Base-by-base conservation (phyloP, 768 basidiomycete genomes). In the Trametes cubensis region DNA sequence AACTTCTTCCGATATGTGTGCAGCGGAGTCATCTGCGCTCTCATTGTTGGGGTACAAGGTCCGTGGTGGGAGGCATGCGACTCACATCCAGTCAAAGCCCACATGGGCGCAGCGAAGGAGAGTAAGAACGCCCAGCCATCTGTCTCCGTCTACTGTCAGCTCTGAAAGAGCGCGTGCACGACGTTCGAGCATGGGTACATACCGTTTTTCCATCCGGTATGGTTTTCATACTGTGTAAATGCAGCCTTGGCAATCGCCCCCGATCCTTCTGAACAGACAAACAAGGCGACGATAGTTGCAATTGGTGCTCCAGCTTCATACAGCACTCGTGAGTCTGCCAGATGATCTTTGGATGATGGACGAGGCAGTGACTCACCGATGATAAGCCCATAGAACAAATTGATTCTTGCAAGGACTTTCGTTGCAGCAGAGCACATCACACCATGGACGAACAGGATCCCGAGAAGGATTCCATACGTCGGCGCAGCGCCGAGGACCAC, bases 371-470 rank as follows among this genome's bases (percentile, higher is more conserved):
- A 76, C 77, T 71, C 65, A 79, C 88, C 78, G 48, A 85, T 90
- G 18, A 90, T 66, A 10, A 85, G 4, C 21, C 83, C 88, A 62
- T 90, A 90, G 67, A 85, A 83, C 2, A 90, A 55, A 67, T 90
- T 89, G 17, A 90, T 73, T 48, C 86, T 77, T 0, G 88, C 88
- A 6, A 90, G 75, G 45, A 88, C 67, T 40, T 75, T 77, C 4
- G 88, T 90, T 2, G 86, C 85, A n/a, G 88, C 81, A 5, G 88
- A 90, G 70, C 87, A 89, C 14, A 90, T 81, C n/a, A 86, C 57
- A 4, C 87, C 88, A 67, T 90, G 88, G 21, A 77, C 74, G 67
- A 86, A 78, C 11, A 90, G 69, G 53, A 90, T 84, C 5, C 80
- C 84, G 6, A 87, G 62, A 5, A 89, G 73, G 57, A 90, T 88